These are phyloP conservation scores for Spergularia marina DNA, from an alignment of 148 eudicot species.

Conservation along the genomic window DNA sequence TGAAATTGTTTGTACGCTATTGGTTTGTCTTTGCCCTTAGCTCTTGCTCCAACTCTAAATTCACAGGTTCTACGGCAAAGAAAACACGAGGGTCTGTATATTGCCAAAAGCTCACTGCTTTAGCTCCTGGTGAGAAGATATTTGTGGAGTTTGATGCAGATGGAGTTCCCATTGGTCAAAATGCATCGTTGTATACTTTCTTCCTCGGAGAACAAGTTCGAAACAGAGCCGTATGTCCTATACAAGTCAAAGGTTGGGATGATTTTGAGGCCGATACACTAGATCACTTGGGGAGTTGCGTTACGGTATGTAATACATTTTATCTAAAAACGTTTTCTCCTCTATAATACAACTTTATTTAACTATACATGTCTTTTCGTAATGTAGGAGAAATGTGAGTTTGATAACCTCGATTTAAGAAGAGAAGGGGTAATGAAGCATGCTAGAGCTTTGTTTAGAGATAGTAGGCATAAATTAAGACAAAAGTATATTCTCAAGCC, in stretches of 20 bases:
- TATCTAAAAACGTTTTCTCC: no score
- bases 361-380: neutral
- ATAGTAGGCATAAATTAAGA: neutral
- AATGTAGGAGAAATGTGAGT: neutral
- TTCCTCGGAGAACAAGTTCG: slow-evolving; percentile 10
- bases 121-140: neutral
- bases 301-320: no score
- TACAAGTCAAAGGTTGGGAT: neutral
- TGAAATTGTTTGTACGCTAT: neutral
- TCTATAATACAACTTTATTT: no score
- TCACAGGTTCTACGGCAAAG: no score
- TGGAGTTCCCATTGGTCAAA: neutral
- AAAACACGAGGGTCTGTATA: neutral
- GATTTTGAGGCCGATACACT: no score
- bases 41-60: no score
- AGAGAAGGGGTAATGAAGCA: no score
- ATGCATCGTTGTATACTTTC: neutral
- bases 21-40: neutral
- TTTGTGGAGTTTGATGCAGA: neutral
- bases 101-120: neutral
- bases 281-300: no score
- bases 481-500: neutral
- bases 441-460: neutral
- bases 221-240: neutral
- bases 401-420: neutral